Conservation (phyloP, 1,284 basidiomycete species). For the Mycosarcoma mackinlayi region DNA sequence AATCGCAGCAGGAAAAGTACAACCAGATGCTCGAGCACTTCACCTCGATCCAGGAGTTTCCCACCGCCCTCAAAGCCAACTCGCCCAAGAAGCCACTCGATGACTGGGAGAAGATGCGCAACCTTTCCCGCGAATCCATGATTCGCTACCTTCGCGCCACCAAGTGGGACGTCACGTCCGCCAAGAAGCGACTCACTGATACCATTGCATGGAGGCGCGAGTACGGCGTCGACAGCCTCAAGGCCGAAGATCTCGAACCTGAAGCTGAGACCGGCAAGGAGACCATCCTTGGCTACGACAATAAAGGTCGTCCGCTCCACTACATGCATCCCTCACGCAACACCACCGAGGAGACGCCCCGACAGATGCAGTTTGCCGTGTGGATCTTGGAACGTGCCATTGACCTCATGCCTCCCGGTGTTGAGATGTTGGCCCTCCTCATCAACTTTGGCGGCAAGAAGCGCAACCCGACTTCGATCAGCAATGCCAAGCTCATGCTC, state of each 20-base stretch:
- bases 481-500: constrained; percentile 65
- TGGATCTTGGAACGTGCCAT: constrained; percentile 69
- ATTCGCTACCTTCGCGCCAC: constrained; percentile 68
- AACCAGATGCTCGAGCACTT: constrained; percentile 56
- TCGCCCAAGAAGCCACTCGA: constrained; percentile 47
- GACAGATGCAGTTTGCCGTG: constrained; percentile 69
- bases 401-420: constrained; percentile 68
- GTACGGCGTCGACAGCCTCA: constrained; percentile 68
- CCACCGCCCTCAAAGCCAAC: constrained; percentile 39
- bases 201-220: constrained; percentile 69
- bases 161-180: constrained; percentile 68
- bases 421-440: constrained; percentile 65
- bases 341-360: constrained; percentile 61
- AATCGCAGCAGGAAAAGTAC: constrained; percentile 53
- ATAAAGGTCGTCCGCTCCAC: constrained; percentile 67
- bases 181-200: constrained; percentile 67
- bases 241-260: constrained; percentile 54
- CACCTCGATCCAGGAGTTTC: constrained; percentile 40
- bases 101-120: constrained; percentile 66
- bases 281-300: constrained; percentile 68
- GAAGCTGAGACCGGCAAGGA: constrained; percentile 70
- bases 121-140: constrained; percentile 65
- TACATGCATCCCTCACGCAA: constrained; percentile 70
- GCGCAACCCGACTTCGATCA: constrained; percentile 60
- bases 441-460: constrained; percentile 63